Base-by-base conservation (phyloP, 2,329 filamentous ascomycete species). In the Nigrograna mackinnonii region DNA sequence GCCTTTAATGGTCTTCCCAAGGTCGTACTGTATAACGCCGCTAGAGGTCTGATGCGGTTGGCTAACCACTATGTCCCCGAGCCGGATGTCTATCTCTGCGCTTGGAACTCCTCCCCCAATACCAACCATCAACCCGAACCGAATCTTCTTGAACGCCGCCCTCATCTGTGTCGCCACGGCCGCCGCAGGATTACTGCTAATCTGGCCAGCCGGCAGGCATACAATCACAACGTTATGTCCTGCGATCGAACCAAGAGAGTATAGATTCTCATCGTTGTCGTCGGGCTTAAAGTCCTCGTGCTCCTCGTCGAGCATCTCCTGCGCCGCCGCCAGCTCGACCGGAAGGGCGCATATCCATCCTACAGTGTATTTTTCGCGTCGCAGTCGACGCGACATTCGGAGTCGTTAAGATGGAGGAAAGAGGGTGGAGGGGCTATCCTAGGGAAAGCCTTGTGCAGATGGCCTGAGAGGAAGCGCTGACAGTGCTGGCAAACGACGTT, bases 271-370 rank as follows among this genome's bases (percentile, higher is more conserved):
- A 22, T 37, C 35, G 35, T 37, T 19, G 9, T 9, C 17, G 17
- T 35, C 18, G 21, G 22, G 21, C 14, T 19, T 19, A n/a, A 26
- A 22, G 9, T 9, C n/a, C 24, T 9, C 36, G 37, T 66, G 52
- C 14, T 49, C 33, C 13, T 52, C 41, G 38, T 69, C 65, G 1
- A 69, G 53, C 51, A 66, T 54, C 13, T 46, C 53, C 35, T 50
- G 44, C 4, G 58, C 55, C 1, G 61, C 65, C 6, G 60, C 51
- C 30, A 61, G 55, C 44, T 70, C 66, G 26, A 55, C 24, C 2
- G 52, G 51, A 5, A 70, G 48, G 1, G 62, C 63, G 41, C 62
- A 62, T 6, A 69, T 44, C 64, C 64, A 69, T 30, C 54, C 62
- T 6, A 67, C 50, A 3, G 53, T 60, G 35, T 66, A 69, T 9